phyloP scores from a whole-genome alignment of 169 alveolate genomes.

The Plasmodium chabaudi region DNA sequence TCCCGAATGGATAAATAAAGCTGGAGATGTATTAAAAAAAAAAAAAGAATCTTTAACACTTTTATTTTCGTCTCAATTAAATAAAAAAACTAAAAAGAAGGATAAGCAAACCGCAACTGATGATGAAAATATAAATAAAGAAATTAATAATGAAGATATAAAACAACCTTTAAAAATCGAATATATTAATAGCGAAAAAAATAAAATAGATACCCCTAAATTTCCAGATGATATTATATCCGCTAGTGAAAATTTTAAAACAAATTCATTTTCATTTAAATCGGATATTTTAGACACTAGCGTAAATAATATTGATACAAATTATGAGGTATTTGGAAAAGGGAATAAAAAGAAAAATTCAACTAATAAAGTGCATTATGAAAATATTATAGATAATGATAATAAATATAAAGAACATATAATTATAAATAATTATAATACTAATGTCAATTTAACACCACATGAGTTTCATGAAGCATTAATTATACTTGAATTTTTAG shows the following conservation, averaged over 20 bases:
- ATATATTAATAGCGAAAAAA: not conserved
- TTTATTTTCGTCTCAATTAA: too few species aligned
- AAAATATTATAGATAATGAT: constrained; percentile 36
- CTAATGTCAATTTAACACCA: constrained; percentile 73
- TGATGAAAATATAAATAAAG: constrained; percentile 1
- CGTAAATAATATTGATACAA: not conserved
- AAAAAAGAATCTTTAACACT: too few species aligned
- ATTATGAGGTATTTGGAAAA: constrained; percentile 11
- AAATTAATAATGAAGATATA: not conserved
- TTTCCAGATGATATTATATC: constrained; percentile 36
- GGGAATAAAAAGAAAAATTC: constrained; percentile 14
- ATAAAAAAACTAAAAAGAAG: too few species aligned
- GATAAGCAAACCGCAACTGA: too few species aligned
- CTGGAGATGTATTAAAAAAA: too few species aligned
- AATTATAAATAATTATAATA: constrained; percentile 67
- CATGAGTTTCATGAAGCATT: constrained; percentile 75
- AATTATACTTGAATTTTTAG: constrained; percentile 67
- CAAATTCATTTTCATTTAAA: not conserved
- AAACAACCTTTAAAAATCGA: not conserved
- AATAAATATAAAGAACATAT: constrained; percentile 59
- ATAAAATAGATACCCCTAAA: constrained; percentile 19
- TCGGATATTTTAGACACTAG: not conserved
- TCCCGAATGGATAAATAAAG: too few species aligned
- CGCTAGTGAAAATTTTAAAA: not conserved
- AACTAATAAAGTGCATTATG: constrained; percentile 8